Percentiles rank a stretch among this genome's conserved stretches.
Conservation (phyloP, 139 green algal species). For the Chlamydomonas sp. region DNA sequence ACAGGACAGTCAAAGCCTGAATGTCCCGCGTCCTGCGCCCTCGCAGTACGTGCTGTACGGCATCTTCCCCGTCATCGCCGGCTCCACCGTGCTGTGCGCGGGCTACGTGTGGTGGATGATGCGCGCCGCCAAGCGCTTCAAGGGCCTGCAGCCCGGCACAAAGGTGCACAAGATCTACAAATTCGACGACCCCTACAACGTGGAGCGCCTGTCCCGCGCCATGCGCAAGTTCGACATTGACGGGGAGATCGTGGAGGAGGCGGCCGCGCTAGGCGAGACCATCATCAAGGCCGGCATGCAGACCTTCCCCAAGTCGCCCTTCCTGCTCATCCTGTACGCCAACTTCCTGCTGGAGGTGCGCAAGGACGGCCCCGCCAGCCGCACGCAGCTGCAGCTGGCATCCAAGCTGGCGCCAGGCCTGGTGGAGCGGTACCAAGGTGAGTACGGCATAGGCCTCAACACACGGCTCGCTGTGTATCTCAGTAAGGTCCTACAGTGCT, state of each 20-base stretch:
- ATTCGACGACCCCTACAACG: not conserved
- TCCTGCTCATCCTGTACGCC: slow-evolving; percentile 45
- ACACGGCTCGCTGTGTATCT: not conserved
- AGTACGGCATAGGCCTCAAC: not conserved
- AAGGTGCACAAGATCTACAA: slow-evolving; percentile 33
- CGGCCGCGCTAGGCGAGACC: slow-evolving; percentile 28
- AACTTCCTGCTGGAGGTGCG: slow-evolving; percentile 52
- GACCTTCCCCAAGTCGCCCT: slow-evolving; percentile 19
- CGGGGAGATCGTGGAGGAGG: not conserved
- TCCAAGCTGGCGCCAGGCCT: slow-evolving; percentile 39
- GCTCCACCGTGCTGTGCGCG: not conserved
- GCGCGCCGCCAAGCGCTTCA: slow-evolving; percentile 20
- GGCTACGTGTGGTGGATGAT: slow-evolving; percentile 23
- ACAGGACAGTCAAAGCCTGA: too few relatives aligned
- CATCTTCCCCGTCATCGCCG: slow-evolving; percentile 25
- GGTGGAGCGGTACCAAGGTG: slow-evolving; percentile 42
- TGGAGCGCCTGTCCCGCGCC: slow-evolving; percentile 27
- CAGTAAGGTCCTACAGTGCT: too few relatives aligned
- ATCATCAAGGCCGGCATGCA: slow-evolving; percentile 44
- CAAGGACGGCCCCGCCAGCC: slow-evolving; percentile 43
- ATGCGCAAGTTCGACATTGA: slow-evolving; percentile 47
- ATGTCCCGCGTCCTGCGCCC: too few relatives aligned
- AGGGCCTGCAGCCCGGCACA: not conserved
- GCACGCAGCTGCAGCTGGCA: slow-evolving; percentile 60
- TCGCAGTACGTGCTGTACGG: slow-evolving; percentile 43